Evolutionary conservation across 1,284 basidiomycete species (phyloP).

Genomic region (Bondarzewia mesenterica): DNA sequence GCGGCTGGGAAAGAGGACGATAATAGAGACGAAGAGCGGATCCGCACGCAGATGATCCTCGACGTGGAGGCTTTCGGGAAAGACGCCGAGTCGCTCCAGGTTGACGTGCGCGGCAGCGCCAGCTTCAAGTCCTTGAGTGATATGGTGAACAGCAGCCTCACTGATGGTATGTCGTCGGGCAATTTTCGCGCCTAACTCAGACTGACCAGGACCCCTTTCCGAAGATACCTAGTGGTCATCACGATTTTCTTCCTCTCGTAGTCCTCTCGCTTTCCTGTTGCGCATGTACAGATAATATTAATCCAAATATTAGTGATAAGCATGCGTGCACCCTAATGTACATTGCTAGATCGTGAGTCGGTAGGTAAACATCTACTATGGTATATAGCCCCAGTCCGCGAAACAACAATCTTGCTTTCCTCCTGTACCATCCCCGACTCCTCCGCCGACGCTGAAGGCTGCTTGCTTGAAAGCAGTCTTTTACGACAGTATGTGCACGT

Average conservation of each 20-base stretch:
- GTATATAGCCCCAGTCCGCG: conserved; percentile 52
- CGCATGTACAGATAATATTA: too few species aligned
- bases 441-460: conserved; percentile 9
- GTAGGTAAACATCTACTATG: conserved; percentile 42
- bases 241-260: too few species aligned
- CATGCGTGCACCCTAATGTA: conserved; percentile 18
- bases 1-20: conserved; percentile 50
- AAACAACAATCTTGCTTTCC: conserved; percentile 37
- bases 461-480: conserved; percentile 21
- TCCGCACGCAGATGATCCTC: conserved; percentile 77
- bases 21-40: conserved; percentile 70
- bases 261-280: too few species aligned
- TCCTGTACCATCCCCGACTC: conserved; percentile 13
- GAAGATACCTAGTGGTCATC: too few species aligned
- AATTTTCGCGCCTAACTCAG: too few species aligned
- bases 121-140: conserved; percentile 51
- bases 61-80: conserved; percentile 79
- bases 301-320: neutral
- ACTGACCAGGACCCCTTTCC: too few species aligned
- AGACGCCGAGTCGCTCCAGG: conserved; percentile 65
- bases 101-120: conserved; percentile 48
- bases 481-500: conserved; percentile 42
- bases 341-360: conserved; percentile 21
- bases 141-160: conserved; percentile 41
- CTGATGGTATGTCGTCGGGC: too few species aligned